Evolutionary conservation across 2,329 filamentous ascomycete genomes (phyloP), one percentile per base, ranked within the genome.

Genomic region (Trichoderma semiorbis): DNA sequence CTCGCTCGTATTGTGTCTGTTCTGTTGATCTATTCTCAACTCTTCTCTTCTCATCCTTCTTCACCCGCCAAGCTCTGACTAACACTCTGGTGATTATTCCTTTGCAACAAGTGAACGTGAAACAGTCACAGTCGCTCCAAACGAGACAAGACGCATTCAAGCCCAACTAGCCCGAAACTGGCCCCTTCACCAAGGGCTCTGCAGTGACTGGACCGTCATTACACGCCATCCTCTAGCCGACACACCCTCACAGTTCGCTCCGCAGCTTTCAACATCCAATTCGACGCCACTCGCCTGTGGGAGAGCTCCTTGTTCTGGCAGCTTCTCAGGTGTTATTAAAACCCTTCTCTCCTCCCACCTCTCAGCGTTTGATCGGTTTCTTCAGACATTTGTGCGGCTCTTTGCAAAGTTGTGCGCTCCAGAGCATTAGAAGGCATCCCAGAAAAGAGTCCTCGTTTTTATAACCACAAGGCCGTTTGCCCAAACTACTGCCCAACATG

Each of bases 401-500:
- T 43, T 10, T 14, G 60, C 55, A 21, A 69, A 16, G n/a, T 21
- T 21, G 16, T 6, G 66, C n/a, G 30, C 16, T 47, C 16, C 16
- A 53, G 14, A 39, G 47, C n/a, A 28, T 39, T 6, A 21, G 10
- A 34, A 67, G 5, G 1, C 32, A 32, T 61, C 11, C 8, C 16
- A n/a, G 7, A 26, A 2, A 61, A n/a, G 34, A 39, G 10, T 16
- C 8, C n/a, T 28, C 12, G 12, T 34, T 32, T 24, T 26, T 24
- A 43, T 43, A n/a, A n/a, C 39, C 18, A 24, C 60, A 60, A 26
- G 57, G 34, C 65, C 43, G 11, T n/a, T 26, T 26, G 43, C 28
- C 39, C 11, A 36, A 65, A 50, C 18, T 5, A 43, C 57, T 68
- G 64, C 67, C 53, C 79, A 80, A 74, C 64, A 88, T 90, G 88